Evolutionary conservation across 371 early-diverging fungal genomes (phyloP).

Genomic region (Zopfochytrium polystomum): DNA sequence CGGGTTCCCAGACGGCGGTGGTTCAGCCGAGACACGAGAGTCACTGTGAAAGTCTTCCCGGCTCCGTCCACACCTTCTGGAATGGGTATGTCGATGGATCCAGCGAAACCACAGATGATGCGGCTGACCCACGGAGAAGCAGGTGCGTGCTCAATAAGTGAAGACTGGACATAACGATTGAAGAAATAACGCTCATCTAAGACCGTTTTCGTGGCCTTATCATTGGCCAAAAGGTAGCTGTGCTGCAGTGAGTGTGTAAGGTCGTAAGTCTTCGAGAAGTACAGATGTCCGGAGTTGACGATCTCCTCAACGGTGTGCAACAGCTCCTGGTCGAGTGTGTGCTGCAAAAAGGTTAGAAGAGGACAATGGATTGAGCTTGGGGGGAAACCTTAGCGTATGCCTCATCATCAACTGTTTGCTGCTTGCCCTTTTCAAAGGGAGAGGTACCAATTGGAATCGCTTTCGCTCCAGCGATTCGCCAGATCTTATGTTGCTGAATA

Average conservation of each 20-base stretch:
- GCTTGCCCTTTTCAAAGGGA: conserved; percentile 8
- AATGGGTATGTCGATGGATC: conserved; percentile 38
- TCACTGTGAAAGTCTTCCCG: conserved; percentile 34
- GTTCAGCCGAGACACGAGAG: conserved; percentile 56
- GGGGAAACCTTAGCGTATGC: conserved; percentile 32
- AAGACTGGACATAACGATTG: conserved; percentile 37
- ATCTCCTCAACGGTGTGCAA: conserved; percentile 30
- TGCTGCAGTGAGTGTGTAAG: conserved; percentile 54
- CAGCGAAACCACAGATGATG: conserved; percentile 47
- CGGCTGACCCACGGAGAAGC: conserved; percentile 44
- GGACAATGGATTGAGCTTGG: neutral
- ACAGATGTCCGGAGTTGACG: conserved; percentile 44
- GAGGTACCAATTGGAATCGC: conserved; percentile 35
- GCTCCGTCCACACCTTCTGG: conserved; percentile 5
- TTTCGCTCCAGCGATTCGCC: conserved; percentile 39
- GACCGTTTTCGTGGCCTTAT: conserved; percentile 25
- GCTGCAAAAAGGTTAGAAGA: conserved; percentile 21
- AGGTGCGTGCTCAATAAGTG: conserved; percentile 23
- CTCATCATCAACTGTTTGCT: conserved; percentile 8
- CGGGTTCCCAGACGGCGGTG: conserved; percentile 59
- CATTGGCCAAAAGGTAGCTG: conserved; percentile 29
- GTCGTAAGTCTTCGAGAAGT: conserved; percentile 51
- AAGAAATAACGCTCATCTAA: conserved; percentile 53
- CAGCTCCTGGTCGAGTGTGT: conserved; percentile 37
- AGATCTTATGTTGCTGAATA: conserved; percentile 49